These are phyloP conservation scores for Detonula confervacea DNA, from an alignment of 352 stramenopile species.

Conservation along the genomic window DNA sequence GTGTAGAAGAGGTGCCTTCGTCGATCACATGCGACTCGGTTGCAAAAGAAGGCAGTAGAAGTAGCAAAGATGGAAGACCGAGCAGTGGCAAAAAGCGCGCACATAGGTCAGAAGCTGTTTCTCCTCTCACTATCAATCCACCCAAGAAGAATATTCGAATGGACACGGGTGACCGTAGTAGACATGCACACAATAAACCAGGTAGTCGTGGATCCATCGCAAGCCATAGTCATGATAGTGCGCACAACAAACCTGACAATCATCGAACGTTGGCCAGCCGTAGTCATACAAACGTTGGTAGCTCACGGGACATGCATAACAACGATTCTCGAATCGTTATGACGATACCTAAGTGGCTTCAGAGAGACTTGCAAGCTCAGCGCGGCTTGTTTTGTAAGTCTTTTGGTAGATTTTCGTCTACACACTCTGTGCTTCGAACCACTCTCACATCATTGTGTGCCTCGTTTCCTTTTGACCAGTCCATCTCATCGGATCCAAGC, in stretches of 20 bases:
- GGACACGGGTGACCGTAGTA: no score
- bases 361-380: background rate
- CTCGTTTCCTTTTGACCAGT: background rate
- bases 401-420: background rate
- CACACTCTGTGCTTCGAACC: background rate
- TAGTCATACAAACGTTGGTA: background rate
- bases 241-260: background rate
- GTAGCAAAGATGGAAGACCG: background rate
- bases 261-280: background rate
- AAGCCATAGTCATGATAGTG: conserved; percentile 4
- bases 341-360: conserved; percentile 8
- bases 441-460: background rate
- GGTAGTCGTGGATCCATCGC: conserved; percentile 11
- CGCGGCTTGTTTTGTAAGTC: conserved; percentile 21
- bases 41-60: conserved; percentile 2
- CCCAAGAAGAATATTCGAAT: conserved; percentile 7
- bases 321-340: background rate
- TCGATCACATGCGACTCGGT: conserved; percentile 33
- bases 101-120: background rate
- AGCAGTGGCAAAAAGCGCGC: background rate
- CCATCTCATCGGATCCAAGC: conserved; percentile 1
- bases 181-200: background rate
- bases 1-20: conserved; percentile 10
- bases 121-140: background rate
- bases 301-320: background rate